Evolutionary conservation across 2,329 filamentous ascomycete species (phyloP).

Genomic region (Thelonectria rubi): DNA sequence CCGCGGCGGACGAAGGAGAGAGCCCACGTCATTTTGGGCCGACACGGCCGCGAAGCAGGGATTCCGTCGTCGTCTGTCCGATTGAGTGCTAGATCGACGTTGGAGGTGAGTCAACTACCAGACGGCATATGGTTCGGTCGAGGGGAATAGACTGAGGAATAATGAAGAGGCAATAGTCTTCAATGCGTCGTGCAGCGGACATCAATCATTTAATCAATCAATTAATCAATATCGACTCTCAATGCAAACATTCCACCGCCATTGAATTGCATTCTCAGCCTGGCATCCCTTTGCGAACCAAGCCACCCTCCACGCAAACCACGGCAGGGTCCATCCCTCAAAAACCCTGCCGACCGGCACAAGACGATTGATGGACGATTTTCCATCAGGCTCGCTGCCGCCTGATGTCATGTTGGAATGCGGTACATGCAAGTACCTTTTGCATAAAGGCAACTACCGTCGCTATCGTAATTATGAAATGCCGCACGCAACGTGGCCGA

Average conservation of each 20-base stretch:
- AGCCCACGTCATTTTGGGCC: conserved; percentile 39
- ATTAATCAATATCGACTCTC: not conserved
- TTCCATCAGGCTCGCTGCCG: conserved; percentile 1
- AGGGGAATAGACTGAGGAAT: too few species aligned
- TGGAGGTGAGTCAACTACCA: conserved; percentile 2
- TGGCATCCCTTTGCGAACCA: not conserved
- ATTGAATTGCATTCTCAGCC: not conserved
- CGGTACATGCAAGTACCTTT: not conserved
- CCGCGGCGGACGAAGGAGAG: conserved; percentile 30
- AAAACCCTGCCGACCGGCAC: conserved; percentile 2
- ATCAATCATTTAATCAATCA: not conserved
- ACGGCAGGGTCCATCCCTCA: not conserved
- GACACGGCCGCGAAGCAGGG: conserved; percentile 15
- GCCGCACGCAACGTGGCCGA: not conserved
- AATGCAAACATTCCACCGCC: too few species aligned
- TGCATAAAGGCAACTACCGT: not conserved
- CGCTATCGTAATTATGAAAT: not conserved
- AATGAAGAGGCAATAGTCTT: too few species aligned
- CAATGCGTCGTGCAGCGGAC: too few species aligned
- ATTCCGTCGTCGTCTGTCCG: not conserved
- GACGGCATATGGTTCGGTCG: not conserved
- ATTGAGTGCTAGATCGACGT: conserved; percentile 7
- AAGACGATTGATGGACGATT: conserved; percentile 10
- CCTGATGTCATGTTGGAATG: conserved; percentile 17
- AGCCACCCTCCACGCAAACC: not conserved